Evolutionary conservation across 805 yeast species (phyloP), one percentile per base, ranked within the genome.

Genomic region (Monosporozyma unispora): DNA sequence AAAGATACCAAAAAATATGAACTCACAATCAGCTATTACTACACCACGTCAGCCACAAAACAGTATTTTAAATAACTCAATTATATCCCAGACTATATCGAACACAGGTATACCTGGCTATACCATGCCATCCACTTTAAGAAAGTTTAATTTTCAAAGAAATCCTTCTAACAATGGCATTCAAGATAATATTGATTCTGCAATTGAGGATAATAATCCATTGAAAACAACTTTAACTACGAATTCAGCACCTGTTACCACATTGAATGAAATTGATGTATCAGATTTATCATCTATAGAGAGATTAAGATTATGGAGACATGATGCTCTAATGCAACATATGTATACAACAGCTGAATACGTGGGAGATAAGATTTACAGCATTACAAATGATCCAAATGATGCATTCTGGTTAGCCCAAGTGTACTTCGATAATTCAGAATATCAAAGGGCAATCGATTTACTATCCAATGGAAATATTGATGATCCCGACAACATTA

Each of bases 381-480:
- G 89, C 1, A 69, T 93, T 52, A 89, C 97, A 0, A 75, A 76
- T 51, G 96, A 90, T 61, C 85, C 96, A 12, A 87, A 84, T 60
- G 98, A 91, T 63, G 96, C 96, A 10, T 91, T 88, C 66, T 90
- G 97, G 96, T 73, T 91, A 28, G 96, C 96, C 0, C 96, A 91
- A 69, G 95, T 86, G 4, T 81, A 84, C 63, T 87, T 80, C 64
- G 72, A 81, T 49, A 80, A 79, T 49, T 91, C 91, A 10, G 79
- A 85, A 60, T 89, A 80, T 65, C 75, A 82, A 39, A 73, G 96
- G 31, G 96, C 95, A 1, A 77, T 88, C 47, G 82, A 81, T 54
- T 66, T 90, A 40, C 72, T 91, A 19, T 67, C 79, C 16, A 75
- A 79, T 12, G 79, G 75, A 48, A 79, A 75, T 55, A 4, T 21